A percentile compares a stretch with the other conserved stretches of the same genome.
Evolutionary conservation across 768 basidiomycete species (phyloP).

Genomic region (Phallus indusiatus): DNA sequence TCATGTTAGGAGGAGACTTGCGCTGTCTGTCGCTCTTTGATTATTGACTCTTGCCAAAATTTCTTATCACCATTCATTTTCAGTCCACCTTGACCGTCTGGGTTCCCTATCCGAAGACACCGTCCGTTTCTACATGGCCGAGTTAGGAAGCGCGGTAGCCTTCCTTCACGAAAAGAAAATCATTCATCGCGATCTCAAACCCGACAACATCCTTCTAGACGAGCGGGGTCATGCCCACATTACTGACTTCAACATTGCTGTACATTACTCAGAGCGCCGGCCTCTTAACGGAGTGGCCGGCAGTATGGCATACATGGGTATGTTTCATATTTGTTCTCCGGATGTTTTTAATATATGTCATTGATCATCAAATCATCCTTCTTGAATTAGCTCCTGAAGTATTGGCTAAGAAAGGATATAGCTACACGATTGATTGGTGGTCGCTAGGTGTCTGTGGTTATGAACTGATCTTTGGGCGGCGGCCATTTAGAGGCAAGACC

Average conservation of each 20-base stretch:
- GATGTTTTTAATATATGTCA: neutral
- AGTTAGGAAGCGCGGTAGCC: conserved; percentile 78
- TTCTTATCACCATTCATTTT: conserved; percentile 9
- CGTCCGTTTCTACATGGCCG: conserved; percentile 83
- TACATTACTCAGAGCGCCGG: conserved; percentile 85
- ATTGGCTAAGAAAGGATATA: conserved; percentile 87
- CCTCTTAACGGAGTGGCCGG: conserved; percentile 87
- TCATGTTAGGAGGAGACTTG: conserved; percentile 94
- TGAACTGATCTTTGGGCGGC: conserved; percentile 83
- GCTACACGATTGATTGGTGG: conserved; percentile 95
- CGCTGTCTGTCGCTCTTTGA: conserved; percentile 54
- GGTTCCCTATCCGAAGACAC: conserved; percentile 65
- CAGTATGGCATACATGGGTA: conserved; percentile 99
- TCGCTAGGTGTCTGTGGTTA: conserved; percentile 90
- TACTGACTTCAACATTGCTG: conserved; percentile 98
- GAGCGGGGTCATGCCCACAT: conserved; percentile 93
- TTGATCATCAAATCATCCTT: neutral
- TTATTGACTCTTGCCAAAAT: neutral
- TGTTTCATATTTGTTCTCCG: conserved; percentile 14
- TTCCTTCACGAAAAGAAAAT: conserved; percentile 91
- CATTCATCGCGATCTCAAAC: conserved; percentile 96
- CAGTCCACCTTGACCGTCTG: conserved; percentile 84
- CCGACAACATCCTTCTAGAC: conserved; percentile 95
- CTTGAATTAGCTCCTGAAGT: conserved; percentile 45
- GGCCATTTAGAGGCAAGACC: conserved; percentile 89